Percentiles rank a stretch among this genome's conserved stretches.
phyloP scores from a whole-genome alignment of 345 rosid species.

The Syzygium aqueum region DNA sequence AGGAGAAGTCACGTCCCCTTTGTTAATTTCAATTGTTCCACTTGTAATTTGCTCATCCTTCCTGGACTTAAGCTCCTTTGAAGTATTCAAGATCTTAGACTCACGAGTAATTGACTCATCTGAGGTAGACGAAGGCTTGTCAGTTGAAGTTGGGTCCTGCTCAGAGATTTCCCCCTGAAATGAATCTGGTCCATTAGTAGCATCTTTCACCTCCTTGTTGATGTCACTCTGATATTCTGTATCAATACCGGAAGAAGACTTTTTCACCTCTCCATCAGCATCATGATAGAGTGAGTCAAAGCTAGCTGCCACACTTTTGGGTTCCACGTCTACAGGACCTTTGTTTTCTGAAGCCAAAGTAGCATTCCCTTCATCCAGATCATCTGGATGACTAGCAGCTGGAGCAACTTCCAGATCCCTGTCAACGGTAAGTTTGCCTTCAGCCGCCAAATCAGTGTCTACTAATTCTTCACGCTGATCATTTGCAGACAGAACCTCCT shows the following conservation, averaged over 20 bases:
- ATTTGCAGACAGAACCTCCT: not conserved
- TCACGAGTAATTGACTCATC: constrained; percentile 10
- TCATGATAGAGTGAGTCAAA: not conserved
- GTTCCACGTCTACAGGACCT: not conserved
- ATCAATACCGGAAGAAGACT: not conserved
- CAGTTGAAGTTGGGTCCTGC: constrained; percentile 3
- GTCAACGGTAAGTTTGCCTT: not conserved
- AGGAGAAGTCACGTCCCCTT: constrained; percentile 14
- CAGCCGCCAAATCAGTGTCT: not conserved
- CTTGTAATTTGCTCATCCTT: constrained; percentile 14
- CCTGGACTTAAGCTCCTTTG: constrained; percentile 14
- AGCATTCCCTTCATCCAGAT: not conserved
- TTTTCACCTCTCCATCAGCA: not conserved
- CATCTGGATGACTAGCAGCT: not conserved
- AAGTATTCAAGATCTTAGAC: constrained; percentile 5
- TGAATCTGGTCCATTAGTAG: not conserved
- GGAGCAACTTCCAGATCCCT: not conserved
- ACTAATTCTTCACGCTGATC: not conserved
- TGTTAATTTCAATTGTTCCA: constrained; percentile 4
- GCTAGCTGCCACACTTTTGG: not conserved
- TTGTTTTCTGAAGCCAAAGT: not conserved
- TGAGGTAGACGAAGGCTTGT: not conserved
- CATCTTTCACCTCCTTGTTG: not conserved
- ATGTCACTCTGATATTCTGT: not conserved
- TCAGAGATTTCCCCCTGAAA: not conserved